phyloP scores from a whole-genome alignment of 345 rosid species.

The Bruguiera gymnorhiza region DNA sequence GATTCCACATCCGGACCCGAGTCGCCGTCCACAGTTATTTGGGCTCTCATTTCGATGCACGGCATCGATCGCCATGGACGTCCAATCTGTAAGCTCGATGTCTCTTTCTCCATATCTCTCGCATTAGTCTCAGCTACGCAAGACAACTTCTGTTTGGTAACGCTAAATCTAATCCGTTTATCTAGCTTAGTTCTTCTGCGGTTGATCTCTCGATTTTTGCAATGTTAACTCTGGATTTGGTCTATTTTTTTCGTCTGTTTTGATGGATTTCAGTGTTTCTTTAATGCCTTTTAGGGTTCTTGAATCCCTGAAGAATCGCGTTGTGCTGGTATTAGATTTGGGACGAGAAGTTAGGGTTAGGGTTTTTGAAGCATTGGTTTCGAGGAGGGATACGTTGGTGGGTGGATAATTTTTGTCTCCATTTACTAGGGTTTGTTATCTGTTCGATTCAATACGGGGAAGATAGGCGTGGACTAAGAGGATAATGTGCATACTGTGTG shows the following conservation, averaged over 20 bases:
- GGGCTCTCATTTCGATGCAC: background rate
- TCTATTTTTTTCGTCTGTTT: conserved; percentile 16
- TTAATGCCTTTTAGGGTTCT: conserved; percentile 37
- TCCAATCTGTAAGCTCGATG: conserved; percentile 40
- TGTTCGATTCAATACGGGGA: conserved; percentile 29
- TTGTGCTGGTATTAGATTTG: conserved; percentile 24
- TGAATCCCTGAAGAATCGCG: conserved; percentile 34
- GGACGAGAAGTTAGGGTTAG: conserved; percentile 34
- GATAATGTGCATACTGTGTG: conserved; percentile 99
- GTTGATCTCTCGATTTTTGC: background rate
- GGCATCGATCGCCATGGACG: conserved; percentile 21
- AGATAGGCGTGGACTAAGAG: conserved; percentile 52
- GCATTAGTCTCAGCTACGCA: conserved; percentile 14
- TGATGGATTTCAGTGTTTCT: conserved; percentile 5
- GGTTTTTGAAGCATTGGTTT: conserved; percentile 32
- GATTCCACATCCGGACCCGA: conserved; percentile 7
- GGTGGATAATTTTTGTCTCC: no score
- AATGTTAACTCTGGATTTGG: conserved; percentile 22
- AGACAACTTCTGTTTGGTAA: conserved; percentile 10
- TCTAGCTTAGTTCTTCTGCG: background rate
- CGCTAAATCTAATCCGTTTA: conserved; percentile 23
- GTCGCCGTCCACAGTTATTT: background rate
- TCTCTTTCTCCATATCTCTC: conserved; percentile 1
- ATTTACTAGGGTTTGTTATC: conserved; percentile 39
- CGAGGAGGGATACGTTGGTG: conserved; percentile 5